Evolutionary conservation across 306 rosid species (phyloP).

Genomic region (Quercus aquifolioides): DNA sequence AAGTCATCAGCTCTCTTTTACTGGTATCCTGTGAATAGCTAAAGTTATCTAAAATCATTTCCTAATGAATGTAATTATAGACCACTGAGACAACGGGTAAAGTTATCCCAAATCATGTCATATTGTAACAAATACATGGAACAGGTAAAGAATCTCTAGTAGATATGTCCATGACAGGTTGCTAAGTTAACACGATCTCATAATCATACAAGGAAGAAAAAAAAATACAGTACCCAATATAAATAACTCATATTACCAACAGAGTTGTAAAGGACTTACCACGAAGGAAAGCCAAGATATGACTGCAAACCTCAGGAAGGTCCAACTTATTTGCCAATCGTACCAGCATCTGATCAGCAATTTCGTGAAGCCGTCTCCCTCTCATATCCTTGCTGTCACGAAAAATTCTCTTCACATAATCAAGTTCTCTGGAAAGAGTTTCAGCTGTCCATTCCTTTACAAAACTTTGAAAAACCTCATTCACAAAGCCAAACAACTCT

Average conservation of each 20-base stretch:
- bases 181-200: not conserved
- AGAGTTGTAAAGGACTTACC: slow-evolving; percentile 45
- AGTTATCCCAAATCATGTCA: not conserved
- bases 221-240: not conserved
- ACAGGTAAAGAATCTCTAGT: not conserved
- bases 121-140: not conserved
- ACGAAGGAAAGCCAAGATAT: slow-evolving; percentile 71
- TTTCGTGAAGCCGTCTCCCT: slow-evolving; percentile 72
- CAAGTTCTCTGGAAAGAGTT: slow-evolving; percentile 75
- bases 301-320: slow-evolving; percentile 66
- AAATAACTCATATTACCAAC: not conserved
- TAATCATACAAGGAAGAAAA: not conserved
- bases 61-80: not conserved
- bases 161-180: not conserved
- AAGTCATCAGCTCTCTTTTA: not conserved
- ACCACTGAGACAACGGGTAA: not conserved
- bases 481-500: slow-evolving; percentile 98
- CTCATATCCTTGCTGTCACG: slow-evolving; percentile 83
- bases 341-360: slow-evolving; percentile 63
- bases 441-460: slow-evolving; percentile 90
- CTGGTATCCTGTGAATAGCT: not conserved
- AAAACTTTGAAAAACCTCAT: slow-evolving; percentile 88
- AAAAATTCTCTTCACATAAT: slow-evolving; percentile 86
- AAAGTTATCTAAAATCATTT: not conserved
- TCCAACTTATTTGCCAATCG: slow-evolving; percentile 70